A percentile compares a stretch with the other conserved stretches of the same genome.
These are phyloP conservation scores for Globisporangium rhizosaccharum DNA, from an alignment of 352 stramenopile species.

Conservation along the genomic window DNA sequence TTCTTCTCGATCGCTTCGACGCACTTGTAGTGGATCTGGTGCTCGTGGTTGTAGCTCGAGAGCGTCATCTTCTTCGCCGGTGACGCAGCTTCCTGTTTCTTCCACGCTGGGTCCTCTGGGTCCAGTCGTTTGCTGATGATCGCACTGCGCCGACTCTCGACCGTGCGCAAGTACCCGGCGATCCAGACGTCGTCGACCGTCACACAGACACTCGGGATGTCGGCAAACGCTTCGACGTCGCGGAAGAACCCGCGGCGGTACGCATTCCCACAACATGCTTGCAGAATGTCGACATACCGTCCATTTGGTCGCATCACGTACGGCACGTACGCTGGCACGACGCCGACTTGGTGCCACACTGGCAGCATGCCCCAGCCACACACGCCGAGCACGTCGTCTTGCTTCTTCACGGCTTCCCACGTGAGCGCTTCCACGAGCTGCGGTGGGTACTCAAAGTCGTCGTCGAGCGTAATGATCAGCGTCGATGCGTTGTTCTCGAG, in stretches of 20 bases:
- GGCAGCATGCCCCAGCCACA: conserved; percentile 80
- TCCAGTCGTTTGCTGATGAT: conserved; percentile 80
- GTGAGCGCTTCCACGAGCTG: conserved; percentile 55
- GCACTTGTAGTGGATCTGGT: conserved; percentile 82
- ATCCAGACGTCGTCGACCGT: conserved; percentile 85
- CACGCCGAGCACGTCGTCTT: conserved; percentile 58
- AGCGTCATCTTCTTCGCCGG: conserved; percentile 57
- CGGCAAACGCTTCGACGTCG: conserved; percentile 57
- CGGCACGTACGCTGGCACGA: conserved; percentile 74
- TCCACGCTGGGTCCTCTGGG: conserved; percentile 59
- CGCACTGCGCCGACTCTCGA: conserved; percentile 49
- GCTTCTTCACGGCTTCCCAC: conserved; percentile 58
- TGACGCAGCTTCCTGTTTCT: conserved; percentile 46
- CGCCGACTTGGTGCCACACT: conserved; percentile 65
- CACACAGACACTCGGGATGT: conserved; percentile 64
- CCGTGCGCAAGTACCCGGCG: conserved; percentile 64
- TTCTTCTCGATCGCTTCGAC: conserved; percentile 65
- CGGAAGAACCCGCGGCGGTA: conserved; percentile 75
- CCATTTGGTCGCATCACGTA: conserved; percentile 75
- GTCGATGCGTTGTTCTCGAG: conserved; percentile 53
- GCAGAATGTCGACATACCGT: conserved; percentile 72
- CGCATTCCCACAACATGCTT: conserved; percentile 63
- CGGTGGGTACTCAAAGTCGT: conserved; percentile 78
- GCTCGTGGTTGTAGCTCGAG: conserved; percentile 75
- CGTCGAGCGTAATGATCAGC: conserved; percentile 77